Evolutionary conservation across 2,329 filamentous ascomycete genomes (phyloP).

Genomic region (Diplodia scrobiculata): DNA sequence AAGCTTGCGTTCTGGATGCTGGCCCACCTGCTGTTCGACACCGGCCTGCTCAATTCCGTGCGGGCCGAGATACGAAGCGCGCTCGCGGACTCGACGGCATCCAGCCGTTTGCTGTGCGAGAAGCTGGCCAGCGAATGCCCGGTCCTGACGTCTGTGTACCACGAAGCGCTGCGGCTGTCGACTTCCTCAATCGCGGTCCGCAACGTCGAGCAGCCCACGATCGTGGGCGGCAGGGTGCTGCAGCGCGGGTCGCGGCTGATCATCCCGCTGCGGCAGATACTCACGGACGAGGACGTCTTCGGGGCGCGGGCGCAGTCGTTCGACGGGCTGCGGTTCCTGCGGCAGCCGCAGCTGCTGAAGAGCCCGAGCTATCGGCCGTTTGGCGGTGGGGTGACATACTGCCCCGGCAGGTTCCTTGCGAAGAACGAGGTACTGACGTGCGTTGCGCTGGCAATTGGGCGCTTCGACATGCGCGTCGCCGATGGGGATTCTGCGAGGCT

Average conservation of each 20-base stretch:
- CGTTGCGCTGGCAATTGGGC: slow-evolving; percentile 13
- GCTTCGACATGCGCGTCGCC: slow-evolving; percentile 5
- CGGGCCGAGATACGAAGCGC: not conserved
- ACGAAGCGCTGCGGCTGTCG: slow-evolving; percentile 31
- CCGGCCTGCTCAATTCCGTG: slow-evolving; percentile 24
- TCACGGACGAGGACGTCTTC: slow-evolving; percentile 30
- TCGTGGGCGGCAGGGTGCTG: slow-evolving; percentile 30
- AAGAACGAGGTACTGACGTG: slow-evolving; percentile 25
- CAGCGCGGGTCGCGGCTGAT: slow-evolving; percentile 29
- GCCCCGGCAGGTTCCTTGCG: slow-evolving; percentile 27
- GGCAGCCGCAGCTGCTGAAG: not conserved
- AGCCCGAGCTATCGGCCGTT: slow-evolving; percentile 24
- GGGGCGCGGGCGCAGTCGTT: slow-evolving; percentile 1
- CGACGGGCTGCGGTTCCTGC: slow-evolving; percentile 17
- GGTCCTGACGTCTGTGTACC: slow-evolving; percentile 26
- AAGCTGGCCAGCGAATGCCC: slow-evolving; percentile 25
- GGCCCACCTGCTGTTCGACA: slow-evolving; percentile 28
- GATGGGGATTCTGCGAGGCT: not conserved
- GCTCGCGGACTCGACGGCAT: not conserved
- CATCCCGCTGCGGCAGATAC: slow-evolving; percentile 33
- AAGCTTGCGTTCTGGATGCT: slow-evolving; percentile 35
- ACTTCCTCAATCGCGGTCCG: slow-evolving; percentile 24
- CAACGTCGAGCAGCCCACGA: slow-evolving; percentile 27
- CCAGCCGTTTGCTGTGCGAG: too few relatives aligned
- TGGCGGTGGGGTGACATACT: slow-evolving; percentile 25